Base-by-base conservation (phyloP, 148 eudicot genomes). In the Vaccinium corymbosum region DNA sequence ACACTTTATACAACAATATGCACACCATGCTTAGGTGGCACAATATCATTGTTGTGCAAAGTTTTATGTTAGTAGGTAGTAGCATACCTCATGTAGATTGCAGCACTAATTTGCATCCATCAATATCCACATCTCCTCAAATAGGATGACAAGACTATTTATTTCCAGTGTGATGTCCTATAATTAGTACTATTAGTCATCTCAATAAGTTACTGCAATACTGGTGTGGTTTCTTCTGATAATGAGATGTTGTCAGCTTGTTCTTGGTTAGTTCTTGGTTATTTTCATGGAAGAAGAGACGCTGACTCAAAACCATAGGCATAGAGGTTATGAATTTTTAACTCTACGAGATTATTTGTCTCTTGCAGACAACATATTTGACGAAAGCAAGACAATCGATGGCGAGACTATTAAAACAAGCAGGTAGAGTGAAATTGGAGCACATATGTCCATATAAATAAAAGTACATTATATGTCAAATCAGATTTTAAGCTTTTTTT, bases 361-460 rank as follows among this genome's bases (percentile, higher is more conserved):
- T 51, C 27, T 84, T 86, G 84, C 89, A 93, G 95, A 90, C 49
- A 88, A 89, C 49, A 79, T 90, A 76, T 93, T 86, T 88, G 91
- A 91, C 25, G 74, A 88, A 13, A 80, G 86, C 73, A 82, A 85
- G 81, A 83, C 76, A 20, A 42, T 88, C 29, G 90, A 88, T 84
- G 86, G 88, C 42, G 88, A 87, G 79, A 83, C 89, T 50, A 86
- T 89, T 27, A 89, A 87, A 79, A 88, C 91, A 35, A 84, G 93
- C 92, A 91, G 93, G 95, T 93, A 84, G 15, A 29, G 52, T 51
- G 22, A 52, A 64, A 64, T 78, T 49, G 53, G 80, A 62, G 22
- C n/a, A 46, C 57, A 17, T 12, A 16, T n/a, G 17, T 46, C 42
- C 25, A 48, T 8, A 14, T 3, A 17, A 35, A 59, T 29, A 17